Base-by-base conservation (phyloP, 208 protist genomes). In the Leishmania major region DNA sequence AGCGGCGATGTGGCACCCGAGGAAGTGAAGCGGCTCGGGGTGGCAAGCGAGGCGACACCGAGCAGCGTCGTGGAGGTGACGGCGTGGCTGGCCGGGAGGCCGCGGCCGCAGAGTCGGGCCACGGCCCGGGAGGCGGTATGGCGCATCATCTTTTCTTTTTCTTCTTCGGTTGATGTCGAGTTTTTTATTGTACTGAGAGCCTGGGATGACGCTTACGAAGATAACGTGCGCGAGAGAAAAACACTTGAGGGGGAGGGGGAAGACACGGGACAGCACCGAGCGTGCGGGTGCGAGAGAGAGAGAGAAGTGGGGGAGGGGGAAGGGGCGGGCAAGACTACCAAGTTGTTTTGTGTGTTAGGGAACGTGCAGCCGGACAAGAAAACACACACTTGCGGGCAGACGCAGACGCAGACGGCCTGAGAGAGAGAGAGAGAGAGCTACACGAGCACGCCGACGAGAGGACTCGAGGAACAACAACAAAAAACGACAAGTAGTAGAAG, bases 61-160 rank as follows among this genome's bases (percentile, higher is more conserved):
- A 60, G 74, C 35, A n/a, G 74, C 35, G 74, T 43, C 15, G 45
- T 43, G 22, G 73, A 2, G 59, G 37, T 40, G n/a, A 66, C 11
- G 57, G 77, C 31, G 62, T 35, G 25, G 67, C 53, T 45, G 55
- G 45, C 1, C 25, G 35, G 67, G 64, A 22, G 45, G n/a, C 10
- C 40, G 51, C 35, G 62, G 66, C 66, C 60, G 43, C 47, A 22
- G 70, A 55, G 19, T 55, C 76, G 43, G 45, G 82, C 82, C 55
- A 77, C 79, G 57, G 47, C 49, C 43, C 78, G 70, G 25, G 80
- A 69, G 19, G 74, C 86, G 72, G 87, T 77, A 49, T 87, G 83
- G 43, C 88, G 85, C 86, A 93, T 88, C 76, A 81, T 87, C 53
- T 19, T 87, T 17, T 85, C 49, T 13, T 84, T 17, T 15, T n/a